A percentile compares a stretch with the other conserved stretches of the same genome.
These are phyloP conservation scores for Theobroma cacao DNA, from an alignment of 345 rosid species.

Conservation along the genomic window DNA sequence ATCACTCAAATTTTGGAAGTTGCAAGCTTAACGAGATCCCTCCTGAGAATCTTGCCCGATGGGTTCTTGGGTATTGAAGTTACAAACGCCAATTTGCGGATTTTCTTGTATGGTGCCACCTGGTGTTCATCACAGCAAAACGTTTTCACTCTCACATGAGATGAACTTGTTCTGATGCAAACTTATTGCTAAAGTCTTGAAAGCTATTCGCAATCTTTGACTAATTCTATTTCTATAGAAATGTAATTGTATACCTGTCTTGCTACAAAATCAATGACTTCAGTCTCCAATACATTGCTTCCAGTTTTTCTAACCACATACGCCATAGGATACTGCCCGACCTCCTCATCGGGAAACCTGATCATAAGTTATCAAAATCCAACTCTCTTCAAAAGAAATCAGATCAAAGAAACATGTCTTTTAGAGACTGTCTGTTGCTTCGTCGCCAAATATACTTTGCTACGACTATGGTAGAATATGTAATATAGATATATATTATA, in stretches of 20 bases:
- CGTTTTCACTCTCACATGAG: neutral
- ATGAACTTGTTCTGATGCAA: neutral
- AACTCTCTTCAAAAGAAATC: neutral
- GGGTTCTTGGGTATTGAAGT: constrained; percentile 64
- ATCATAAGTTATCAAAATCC: neutral
- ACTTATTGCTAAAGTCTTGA: neutral
- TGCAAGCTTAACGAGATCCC: constrained; percentile 71
- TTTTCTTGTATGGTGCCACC: constrained; percentile 82
- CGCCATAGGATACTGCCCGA: constrained; percentile 84
- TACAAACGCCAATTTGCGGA: constrained; percentile 56
- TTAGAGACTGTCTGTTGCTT: too few relatives aligned
- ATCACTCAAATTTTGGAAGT: constrained; percentile 55
- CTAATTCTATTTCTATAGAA: too few relatives aligned
- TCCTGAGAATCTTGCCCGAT: constrained; percentile 76
- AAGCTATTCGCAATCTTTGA: too few relatives aligned
- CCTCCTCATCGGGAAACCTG: constrained; percentile 84
- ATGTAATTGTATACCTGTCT: constrained; percentile 73
- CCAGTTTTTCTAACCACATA: constrained; percentile 68
- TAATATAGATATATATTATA: too few relatives aligned
- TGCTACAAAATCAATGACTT: constrained; percentile 62
- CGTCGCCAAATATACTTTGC: too few relatives aligned
- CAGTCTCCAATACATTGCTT: constrained; percentile 42
- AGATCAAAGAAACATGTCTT: neutral
- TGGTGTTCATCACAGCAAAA: constrained; percentile 4
- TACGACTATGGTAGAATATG: too few relatives aligned